Evolutionary conservation across 2,329 filamentous ascomycete species (phyloP).

Genomic region (Arthroderma sp.): DNA sequence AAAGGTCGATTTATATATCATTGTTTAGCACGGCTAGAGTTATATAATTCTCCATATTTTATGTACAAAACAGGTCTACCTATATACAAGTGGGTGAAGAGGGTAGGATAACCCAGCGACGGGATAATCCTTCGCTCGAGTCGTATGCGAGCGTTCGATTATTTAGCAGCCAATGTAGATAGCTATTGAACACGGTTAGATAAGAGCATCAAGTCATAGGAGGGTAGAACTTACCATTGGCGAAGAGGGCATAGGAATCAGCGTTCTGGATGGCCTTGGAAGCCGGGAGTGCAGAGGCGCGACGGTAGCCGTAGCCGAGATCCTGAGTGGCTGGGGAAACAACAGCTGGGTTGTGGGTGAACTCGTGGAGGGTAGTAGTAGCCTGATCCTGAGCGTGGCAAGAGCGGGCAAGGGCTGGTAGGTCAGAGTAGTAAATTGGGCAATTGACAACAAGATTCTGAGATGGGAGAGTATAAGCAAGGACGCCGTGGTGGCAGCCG

Average conservation of each 20-base stretch:
- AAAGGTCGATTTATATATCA: no score
- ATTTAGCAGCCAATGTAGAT: conserved; percentile 5
- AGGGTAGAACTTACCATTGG: conserved; percentile 32
- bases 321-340: conserved; percentile 48
- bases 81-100: no score
- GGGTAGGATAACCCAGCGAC: no score
- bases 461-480: conserved; percentile 51
- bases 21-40: no score
- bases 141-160: neutral
- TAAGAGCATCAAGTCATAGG: neutral
- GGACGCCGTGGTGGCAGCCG: conserved; percentile 41
- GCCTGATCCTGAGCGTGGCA: conserved; percentile 57
- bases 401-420: conserved; percentile 37
- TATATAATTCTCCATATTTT: no score
- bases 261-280: conserved; percentile 49
- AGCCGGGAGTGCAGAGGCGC: conserved; percentile 35
- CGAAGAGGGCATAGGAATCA: conserved; percentile 48
- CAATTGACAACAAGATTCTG: conserved; percentile 50
- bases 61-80: no score
- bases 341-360: conserved; percentile 47
- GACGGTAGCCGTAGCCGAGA: conserved; percentile 46
- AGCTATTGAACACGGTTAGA: conserved; percentile 1
- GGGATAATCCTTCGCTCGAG: no score
- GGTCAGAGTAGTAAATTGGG: conserved; percentile 40
- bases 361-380: conserved; percentile 54